Evolutionary conservation across 805 yeast species (phyloP).

Genomic region (Starmerella stellata): DNA sequence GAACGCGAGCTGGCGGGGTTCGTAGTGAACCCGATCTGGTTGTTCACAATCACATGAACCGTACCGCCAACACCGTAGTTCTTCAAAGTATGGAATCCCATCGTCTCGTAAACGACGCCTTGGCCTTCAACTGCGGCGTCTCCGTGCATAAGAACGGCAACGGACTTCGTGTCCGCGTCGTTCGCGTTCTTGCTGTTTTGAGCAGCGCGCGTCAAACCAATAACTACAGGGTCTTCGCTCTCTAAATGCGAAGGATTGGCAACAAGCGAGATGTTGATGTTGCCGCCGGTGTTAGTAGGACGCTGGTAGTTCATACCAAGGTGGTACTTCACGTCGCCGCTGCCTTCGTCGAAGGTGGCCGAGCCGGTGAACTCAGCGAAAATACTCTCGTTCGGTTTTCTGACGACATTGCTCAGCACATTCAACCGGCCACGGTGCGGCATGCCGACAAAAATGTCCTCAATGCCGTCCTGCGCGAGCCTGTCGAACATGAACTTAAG

Average conservation of each 20-base stretch:
- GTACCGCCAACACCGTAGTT: constrained; percentile 98
- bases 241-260: constrained; percentile 99
- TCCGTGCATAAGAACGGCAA: constrained; percentile 90
- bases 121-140: constrained; percentile 98
- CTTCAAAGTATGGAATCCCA: constrained; percentile 84
- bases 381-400: constrained; percentile 96
- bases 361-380: constrained; percentile 92
- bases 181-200: constrained; percentile 73
- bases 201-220: constrained; percentile 94
- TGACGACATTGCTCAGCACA: constrained; percentile 92
- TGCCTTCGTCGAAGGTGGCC: constrained; percentile 79
- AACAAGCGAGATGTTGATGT: constrained; percentile 83
- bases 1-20: constrained; percentile 96
- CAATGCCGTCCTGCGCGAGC: constrained; percentile 70
- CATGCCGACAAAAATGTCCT: constrained; percentile 96
- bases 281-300: constrained; percentile 97
- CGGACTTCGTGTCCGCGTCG: constrained; percentile 65
- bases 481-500: constrained; percentile 89
- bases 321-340: constrained; percentile 98
- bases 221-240: constrained; percentile 96
- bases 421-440: constrained; percentile 99
- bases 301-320: constrained; percentile 98
- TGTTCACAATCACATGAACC: constrained; percentile 84
- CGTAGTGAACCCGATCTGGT: constrained; percentile 98
- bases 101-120: constrained; percentile 97